phyloP scores from a whole-genome alignment of 805 yeast genomes.

The Saturnispora galanensis region DNA sequence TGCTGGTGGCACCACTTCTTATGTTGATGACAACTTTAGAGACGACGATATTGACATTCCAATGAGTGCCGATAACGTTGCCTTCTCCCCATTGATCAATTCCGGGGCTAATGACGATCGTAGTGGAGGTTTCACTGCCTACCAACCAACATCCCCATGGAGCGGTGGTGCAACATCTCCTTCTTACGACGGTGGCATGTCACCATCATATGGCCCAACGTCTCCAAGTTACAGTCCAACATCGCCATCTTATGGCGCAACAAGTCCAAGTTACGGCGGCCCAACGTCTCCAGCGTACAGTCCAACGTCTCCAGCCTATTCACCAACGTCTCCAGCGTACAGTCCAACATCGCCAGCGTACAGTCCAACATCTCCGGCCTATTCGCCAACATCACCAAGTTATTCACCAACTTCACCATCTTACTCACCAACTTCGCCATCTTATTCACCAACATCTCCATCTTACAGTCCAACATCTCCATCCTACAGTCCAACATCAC shows the following conservation, averaged over 20 bases:
- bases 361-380: slow-evolving; percentile 61
- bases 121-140: slow-evolving; percentile 68
- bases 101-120: slow-evolving; percentile 71
- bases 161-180: slow-evolving; percentile 41
- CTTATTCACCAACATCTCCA: slow-evolving; percentile 74
- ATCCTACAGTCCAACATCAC: slow-evolving; percentile 52
- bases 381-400: slow-evolving; percentile 70
- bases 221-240: slow-evolving; percentile 51
- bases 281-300: slow-evolving; percentile 70
- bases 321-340: slow-evolving; percentile 69
- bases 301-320: slow-evolving; percentile 50
- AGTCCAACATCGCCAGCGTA: slow-evolving; percentile 64
- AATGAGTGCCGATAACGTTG: slow-evolving; percentile 47
- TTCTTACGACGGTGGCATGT: slow-evolving; percentile 32
- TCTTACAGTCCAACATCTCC: slow-evolving; percentile 70
- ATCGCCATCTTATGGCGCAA: slow-evolving; percentile 42
- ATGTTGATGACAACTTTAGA: slow-evolving; percentile 60
- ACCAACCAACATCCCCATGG: slow-evolving; percentile 47
- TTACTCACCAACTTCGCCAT: slow-evolving; percentile 56
- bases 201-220: slow-evolving; percentile 42
- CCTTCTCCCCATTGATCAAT: slow-evolving; percentile 88
- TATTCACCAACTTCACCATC: slow-evolving; percentile 69
- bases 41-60: slow-evolving; percentile 43
- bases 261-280: slow-evolving; percentile 53
- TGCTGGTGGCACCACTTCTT: slow-evolving; percentile 89